Evolutionary conservation across 2,329 filamentous ascomycete species (phyloP), one percentile per base, ranked within the genome.

Genomic region (Paraconiothyrium brasiliense): DNA sequence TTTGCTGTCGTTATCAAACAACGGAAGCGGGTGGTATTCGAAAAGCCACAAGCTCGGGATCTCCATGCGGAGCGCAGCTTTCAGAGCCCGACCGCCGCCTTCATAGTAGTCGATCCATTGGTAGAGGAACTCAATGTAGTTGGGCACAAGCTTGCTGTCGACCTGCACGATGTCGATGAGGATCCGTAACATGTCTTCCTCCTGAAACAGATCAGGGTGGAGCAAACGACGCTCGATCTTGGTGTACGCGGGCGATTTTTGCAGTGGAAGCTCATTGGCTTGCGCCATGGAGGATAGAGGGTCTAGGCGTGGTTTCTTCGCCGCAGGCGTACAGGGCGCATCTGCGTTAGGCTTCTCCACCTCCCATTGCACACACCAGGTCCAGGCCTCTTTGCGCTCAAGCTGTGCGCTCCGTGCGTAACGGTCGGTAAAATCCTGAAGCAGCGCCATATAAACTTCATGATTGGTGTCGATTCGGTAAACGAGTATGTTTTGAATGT

Each of bases 41-140:
- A 77, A 78, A 41, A 74, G 70, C 73, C 72, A 76, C 39, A 78
- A 55, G 50, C 71, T 76, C 10, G 75, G 76, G 27, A 78, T 77
- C 57, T 78, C 76, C 54, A 63, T 64, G 11, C 65, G 60, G 34
- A 76, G 47, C n/a, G 75, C 76, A 39, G 72, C 72, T 50, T 72
- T 69, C 50, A 77, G 56, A 20, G 75, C 76, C 32, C 60, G 71
- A 2, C 75, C 76, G 58, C 75, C 71, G 24, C 74, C 73, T 35
- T 72, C 67, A 44, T 71, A 71, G 48, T 64, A 75, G 62, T 78
- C 76, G 52, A 78, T 62, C 68, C 70, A 74, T 5, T 68, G 65
- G 48, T 78, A 78, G 8, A 78, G 58, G 30, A 76, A 75, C 48
- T 78, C 76, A 41, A 78, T 68, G 32, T 71, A 74, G 57, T 77